Conservation (phyloP, 139 green algal species). For the Deuterostichococcus epilithicus region DNA sequence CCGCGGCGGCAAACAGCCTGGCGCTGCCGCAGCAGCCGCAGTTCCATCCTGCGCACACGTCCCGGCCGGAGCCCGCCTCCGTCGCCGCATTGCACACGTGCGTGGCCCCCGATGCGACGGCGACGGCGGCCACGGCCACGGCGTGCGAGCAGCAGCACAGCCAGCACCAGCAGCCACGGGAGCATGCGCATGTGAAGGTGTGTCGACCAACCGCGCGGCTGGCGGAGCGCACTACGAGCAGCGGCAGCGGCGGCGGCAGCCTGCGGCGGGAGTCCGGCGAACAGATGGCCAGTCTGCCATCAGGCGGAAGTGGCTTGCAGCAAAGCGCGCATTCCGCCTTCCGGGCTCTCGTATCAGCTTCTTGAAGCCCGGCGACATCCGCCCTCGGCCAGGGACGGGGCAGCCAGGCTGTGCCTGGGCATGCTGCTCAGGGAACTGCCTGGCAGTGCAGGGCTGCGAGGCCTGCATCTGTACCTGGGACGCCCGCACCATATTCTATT, state of each 20-base stretch:
- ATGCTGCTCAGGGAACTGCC: conserved; percentile 4
- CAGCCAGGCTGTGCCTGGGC: background rate
- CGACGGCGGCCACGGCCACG: background rate
- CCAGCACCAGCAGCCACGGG: conserved; percentile 6
- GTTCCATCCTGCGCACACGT: too few species aligned
- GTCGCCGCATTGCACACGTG: too few species aligned
- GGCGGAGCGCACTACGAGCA: background rate
- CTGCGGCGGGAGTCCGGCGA: background rate
- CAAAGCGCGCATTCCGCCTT: conserved; percentile 12
- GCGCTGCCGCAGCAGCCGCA: background rate
- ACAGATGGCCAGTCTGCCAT: background rate
- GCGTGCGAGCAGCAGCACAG: background rate
- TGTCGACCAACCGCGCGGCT: conserved; percentile 3
- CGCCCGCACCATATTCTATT: conserved; percentile 1
- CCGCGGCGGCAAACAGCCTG: background rate
- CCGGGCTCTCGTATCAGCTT: background rate
- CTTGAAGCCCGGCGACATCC: background rate
- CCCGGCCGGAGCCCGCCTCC: too few species aligned
- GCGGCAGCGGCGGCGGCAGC: background rate
- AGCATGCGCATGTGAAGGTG: conserved; percentile 3
- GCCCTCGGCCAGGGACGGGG: background rate
- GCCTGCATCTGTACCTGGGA: background rate
- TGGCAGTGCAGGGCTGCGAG: conserved; percentile 3
- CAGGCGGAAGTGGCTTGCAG: background rate
- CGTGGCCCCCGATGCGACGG: background rate